Conservation (phyloP, 306 rosid species). For the Cucurbita argyrosperma region DNA sequence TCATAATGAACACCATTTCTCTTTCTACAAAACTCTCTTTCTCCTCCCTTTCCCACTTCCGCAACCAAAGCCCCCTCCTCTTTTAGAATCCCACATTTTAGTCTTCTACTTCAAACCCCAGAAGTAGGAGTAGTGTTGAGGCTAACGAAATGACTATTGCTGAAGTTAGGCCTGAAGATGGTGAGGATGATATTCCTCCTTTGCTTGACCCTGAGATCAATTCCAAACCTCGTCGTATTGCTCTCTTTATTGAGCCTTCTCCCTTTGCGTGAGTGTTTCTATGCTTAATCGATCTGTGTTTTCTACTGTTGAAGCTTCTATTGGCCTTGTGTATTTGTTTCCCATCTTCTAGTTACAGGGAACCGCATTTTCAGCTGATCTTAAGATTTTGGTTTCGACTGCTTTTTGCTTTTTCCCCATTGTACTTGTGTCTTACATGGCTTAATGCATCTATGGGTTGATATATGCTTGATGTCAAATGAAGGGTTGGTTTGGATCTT, state of each 20-base stretch:
- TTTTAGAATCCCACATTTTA: constrained; percentile 14
- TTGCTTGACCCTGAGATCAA: constrained; percentile 43
- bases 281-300: neutral
- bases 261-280: constrained; percentile 75
- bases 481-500: neutral
- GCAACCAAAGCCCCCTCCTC: constrained; percentile 8
- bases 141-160: constrained; percentile 54
- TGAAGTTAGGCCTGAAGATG: constrained; percentile 32
- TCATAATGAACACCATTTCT: constrained; percentile 32
- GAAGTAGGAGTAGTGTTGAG: constrained; percentile 19
- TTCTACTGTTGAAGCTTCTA: neutral
- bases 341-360: neutral
- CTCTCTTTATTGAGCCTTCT: constrained; percentile 96
- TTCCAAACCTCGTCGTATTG: constrained; percentile 80
- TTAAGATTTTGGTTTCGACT: neutral
- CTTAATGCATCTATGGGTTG: neutral
- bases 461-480: neutral
- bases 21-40: constrained; percentile 60
- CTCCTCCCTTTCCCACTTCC: constrained; percentile 34
- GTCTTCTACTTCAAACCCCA: constrained; percentile 27
- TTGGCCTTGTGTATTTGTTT: neutral
- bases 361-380: neutral
- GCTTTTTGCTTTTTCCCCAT: neutral
- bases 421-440: neutral
- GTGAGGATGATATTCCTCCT: constrained; percentile 55